These are phyloP conservation scores for Ganoderma lingzhi DNA, from an alignment of 1,284 basidiomycete species.

Conservation along the genomic window DNA sequence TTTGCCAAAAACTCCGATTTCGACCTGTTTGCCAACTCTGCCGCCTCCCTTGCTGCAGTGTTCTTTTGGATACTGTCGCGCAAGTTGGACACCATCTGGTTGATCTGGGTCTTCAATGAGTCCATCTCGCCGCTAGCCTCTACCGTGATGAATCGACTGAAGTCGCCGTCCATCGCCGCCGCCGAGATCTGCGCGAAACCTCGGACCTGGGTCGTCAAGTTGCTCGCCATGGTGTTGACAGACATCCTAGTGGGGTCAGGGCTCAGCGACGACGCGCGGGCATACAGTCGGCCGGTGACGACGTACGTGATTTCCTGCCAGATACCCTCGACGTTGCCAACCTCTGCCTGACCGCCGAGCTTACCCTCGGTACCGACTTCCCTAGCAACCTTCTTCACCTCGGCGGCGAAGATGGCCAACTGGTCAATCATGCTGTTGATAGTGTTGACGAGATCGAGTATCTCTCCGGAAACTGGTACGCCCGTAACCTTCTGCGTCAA, in stretches of 20 bases:
- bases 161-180: constrained; percentile 99
- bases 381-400: constrained; percentile 94
- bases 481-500: constrained; percentile 93
- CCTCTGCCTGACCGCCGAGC: constrained; percentile 96
- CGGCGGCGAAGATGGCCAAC: constrained; percentile 91
- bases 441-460: constrained; percentile 92
- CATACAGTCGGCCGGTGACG: constrained; percentile 8
- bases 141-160: constrained; percentile 98
- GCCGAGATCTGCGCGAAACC: constrained; percentile 99
- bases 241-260: constrained; percentile 61
- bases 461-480: constrained; percentile 95
- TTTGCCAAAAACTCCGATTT: constrained; percentile 99
- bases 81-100: constrained; percentile 99
- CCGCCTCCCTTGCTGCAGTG: constrained; percentile 96
- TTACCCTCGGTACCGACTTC: constrained; percentile 98
- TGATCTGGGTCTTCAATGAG: constrained; percentile 98
- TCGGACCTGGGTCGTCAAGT: constrained; percentile 97
- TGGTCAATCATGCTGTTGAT: constrained; percentile 98
- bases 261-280: constrained; percentile 18
- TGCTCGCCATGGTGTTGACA: constrained; percentile 96
- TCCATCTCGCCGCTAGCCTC: constrained; percentile 99
- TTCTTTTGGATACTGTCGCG: constrained; percentile 99
- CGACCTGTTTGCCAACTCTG: constrained; percentile 94
- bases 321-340: constrained; percentile 96
- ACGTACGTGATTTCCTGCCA: constrained; percentile 99